Base-by-base conservation (phyloP, 371 early-diverging fungal genomes). In the Dichotomocladium elegans region DNA sequence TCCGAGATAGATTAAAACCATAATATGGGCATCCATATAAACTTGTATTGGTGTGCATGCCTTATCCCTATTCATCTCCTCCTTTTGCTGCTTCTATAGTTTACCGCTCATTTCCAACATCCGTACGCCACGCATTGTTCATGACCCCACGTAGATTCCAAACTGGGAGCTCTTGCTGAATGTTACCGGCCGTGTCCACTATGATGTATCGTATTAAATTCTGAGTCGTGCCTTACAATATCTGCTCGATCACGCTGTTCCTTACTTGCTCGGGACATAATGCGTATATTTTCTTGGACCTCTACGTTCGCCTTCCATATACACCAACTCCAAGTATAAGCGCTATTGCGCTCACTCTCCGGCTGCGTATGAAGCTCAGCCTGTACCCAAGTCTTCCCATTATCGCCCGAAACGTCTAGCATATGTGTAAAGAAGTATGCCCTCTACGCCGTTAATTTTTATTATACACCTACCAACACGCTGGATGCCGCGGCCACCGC, bases 121-220 rank as follows among this genome's bases (percentile, higher is more conserved):
- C n/a, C n/a, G 53, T 53, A 7, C 53, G 22, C 77, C 86, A 90
- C 3, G 86, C 66, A 60, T 90, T 91, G 67, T 89, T 89, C 88
- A 91, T 87, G 25, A 90, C 90, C 4, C 91, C 91, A 40, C 91
- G 74, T 51, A 85, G 86, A 64, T 92, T 91, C 93, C 93, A 93
- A 25, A 88, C 81, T 1, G 87, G 85, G 4, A 73, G 63, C 46
- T 82, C 80, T 27, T 92, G 93, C 61, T 93, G 93, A 8, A 84
- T 85, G 55, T 91, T 91, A 31, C 86, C 86, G 22, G 82, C 69
- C 11, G 81, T 73, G 57, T 92, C 91, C 68, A 79, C 83, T 81
- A 64, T 15, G 26, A 25, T 30, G 11, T 1, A 48, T n/a, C n/a
- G n/a, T n/a, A n/a, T n/a, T 21, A 30, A 4, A 12, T 30, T 28